Evolutionary conservation across 2,329 filamentous ascomycete species (phyloP).

Genomic region (Paramyrothecium sp.): DNA sequence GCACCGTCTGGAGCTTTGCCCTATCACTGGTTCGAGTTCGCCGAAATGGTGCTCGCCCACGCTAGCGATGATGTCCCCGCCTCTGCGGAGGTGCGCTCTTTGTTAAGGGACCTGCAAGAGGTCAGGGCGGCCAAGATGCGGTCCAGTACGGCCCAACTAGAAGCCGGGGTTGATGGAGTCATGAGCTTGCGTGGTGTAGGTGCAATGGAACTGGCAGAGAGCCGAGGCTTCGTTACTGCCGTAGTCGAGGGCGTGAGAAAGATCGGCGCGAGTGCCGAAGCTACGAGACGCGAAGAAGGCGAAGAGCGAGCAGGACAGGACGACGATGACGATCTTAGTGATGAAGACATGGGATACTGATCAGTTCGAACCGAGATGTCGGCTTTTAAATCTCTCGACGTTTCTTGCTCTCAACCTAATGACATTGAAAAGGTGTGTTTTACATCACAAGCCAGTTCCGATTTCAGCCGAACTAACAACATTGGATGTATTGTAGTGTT

Average conservation of each 20-base stretch:
- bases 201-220: conserved; percentile 89
- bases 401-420: neutral
- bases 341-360: conserved; percentile 51
- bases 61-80: conserved; percentile 79
- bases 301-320: conserved; percentile 62
- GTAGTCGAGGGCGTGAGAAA: conserved; percentile 86
- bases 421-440: neutral
- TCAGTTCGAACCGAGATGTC: neutral
- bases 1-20: conserved; percentile 72
- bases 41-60: conserved; percentile 81
- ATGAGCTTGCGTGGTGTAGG: conserved; percentile 73
- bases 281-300: conserved; percentile 73
- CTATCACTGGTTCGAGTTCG: conserved; percentile 93
- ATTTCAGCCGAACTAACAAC: no score
- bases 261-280: conserved; percentile 79
- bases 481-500: no score
- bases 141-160: conserved; percentile 68
- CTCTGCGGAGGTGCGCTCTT: conserved; percentile 69
- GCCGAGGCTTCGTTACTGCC: conserved; percentile 76
- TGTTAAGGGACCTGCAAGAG: conserved; percentile 81
- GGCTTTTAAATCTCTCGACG: neutral
- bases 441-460: no score
- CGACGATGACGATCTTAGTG: conserved; percentile 60
- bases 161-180: conserved; percentile 70
- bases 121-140: conserved; percentile 88